These are phyloP conservation scores for Leccinum ponderosum DNA, from an alignment of 1,284 basidiomycete genomes.

Conservation along the genomic window DNA sequence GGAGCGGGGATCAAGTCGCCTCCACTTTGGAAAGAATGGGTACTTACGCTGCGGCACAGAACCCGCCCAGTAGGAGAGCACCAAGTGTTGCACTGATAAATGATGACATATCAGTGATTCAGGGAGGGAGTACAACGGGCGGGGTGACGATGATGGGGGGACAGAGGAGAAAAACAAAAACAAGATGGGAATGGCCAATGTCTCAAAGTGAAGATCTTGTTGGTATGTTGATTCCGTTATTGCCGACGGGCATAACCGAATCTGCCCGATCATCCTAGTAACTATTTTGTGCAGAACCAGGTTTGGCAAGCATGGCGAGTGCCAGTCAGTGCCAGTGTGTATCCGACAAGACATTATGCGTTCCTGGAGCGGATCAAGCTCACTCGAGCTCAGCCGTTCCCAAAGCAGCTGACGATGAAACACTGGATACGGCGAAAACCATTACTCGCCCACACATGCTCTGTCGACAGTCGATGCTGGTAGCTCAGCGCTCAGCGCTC, in stretches of 20 bases:
- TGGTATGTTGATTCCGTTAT: neutral
- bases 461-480: neutral
- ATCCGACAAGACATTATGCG: neutral
- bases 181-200: conserved; percentile 2
- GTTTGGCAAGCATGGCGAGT: neutral
- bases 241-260: neutral
- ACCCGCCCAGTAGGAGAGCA: conserved; percentile 44
- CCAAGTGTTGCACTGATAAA: conserved; percentile 36
- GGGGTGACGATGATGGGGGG: neutral
- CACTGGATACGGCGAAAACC: neutral
- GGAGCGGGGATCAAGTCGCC: neutral
- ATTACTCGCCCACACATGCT: neutral
- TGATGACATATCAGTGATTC: conserved; percentile 5
- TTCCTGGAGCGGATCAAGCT: neutral
- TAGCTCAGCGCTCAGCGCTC: too few species aligned
- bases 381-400: neutral
- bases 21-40: neutral
- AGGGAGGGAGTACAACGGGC: neutral
- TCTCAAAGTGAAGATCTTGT: neutral
- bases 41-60: conserved; percentile 40
- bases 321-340: too few species aligned
- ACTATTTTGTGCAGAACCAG: neutral
- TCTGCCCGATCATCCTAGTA: neutral
- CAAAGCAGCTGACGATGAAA: neutral
- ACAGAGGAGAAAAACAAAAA: neutral